Conservation (phyloP, 768 basidiomycete genomes). For the Megacollybia marginata region DNA sequence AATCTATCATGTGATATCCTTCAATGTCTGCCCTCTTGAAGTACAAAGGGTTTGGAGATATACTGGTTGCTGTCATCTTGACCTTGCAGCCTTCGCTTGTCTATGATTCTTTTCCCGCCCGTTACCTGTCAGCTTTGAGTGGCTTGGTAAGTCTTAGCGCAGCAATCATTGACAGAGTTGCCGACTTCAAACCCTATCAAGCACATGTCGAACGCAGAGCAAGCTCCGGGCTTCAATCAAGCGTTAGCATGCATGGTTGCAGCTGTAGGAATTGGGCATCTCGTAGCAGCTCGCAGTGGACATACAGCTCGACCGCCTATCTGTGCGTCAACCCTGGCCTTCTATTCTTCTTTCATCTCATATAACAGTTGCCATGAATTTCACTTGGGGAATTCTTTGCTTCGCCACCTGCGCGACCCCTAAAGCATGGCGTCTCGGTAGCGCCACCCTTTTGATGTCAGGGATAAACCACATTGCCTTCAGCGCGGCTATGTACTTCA, state of each 20-base stretch:
- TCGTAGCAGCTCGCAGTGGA: constrained; percentile 19
- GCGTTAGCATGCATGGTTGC: constrained; percentile 27
- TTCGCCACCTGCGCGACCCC: constrained; percentile 20
- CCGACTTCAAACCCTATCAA: constrained; percentile 19
- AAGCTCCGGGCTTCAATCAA: constrained; percentile 27
- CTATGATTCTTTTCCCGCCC: constrained; percentile 17
- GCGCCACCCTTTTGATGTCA: constrained; percentile 22
- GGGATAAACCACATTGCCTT: constrained; percentile 17
- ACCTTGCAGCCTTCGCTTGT: constrained; percentile 18
- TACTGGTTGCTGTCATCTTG: constrained; percentile 18
- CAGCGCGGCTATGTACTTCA: constrained; percentile 1
- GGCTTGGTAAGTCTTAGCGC: constrained; percentile 16
- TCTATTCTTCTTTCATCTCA: neutral
- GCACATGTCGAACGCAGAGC: constrained; percentile 17
- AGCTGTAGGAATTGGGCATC: constrained; percentile 22
- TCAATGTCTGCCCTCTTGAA: constrained; percentile 9
- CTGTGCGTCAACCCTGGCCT: constrained; percentile 13
- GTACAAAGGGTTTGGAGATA: constrained; percentile 21
- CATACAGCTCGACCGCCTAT: constrained; percentile 17
- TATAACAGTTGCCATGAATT: constrained; percentile 21
- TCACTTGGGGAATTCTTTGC: constrained; percentile 17
- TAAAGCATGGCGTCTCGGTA: constrained; percentile 10
- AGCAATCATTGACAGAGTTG: constrained; percentile 15
- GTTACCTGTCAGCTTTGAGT: neutral
- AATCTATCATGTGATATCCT: neutral